phyloP scores from a whole-genome alignment of 768 basidiomycete genomes.

The Boletus vinaceobasis region DNA sequence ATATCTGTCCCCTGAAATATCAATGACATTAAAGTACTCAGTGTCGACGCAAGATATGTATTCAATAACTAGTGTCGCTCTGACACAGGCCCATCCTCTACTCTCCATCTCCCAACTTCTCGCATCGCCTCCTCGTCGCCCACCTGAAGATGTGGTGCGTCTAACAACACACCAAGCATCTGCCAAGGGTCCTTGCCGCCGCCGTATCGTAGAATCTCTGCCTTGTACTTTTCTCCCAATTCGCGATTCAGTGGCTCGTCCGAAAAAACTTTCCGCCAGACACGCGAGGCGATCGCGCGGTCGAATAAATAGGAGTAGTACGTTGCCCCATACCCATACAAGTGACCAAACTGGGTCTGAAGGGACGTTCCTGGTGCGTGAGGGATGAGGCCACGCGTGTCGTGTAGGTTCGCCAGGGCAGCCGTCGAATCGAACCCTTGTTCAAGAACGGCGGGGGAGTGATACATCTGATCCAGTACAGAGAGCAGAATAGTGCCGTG shows the following conservation, averaged over 20 bases:
- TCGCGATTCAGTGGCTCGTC: constrained; percentile 63
- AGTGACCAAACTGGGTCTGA: constrained; percentile 94
- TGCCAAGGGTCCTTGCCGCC: constrained; percentile 93
- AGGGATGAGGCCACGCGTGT: constrained; percentile 74
- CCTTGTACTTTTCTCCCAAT: constrained; percentile 78
- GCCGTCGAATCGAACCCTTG: constrained; percentile 70
- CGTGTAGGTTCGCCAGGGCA: constrained; percentile 57
- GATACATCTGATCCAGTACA: constrained; percentile 84
- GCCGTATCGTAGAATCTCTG: constrained; percentile 72
- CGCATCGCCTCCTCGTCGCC: constrained; percentile 86
- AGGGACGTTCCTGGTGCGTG: constrained; percentile 83
- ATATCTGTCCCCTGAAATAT: neutral
- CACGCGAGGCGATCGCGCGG: constrained; percentile 89
- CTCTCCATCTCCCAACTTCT: constrained; percentile 85
- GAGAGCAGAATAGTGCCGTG: constrained; percentile 90
- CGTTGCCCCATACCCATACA: constrained; percentile 95
- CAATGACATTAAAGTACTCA: neutral
- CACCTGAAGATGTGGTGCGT: constrained; percentile 55
- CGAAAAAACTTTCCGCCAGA: constrained; percentile 78
- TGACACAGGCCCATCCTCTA: constrained; percentile 67
- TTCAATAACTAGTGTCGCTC: constrained; percentile 51
- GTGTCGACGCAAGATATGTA: neutral
- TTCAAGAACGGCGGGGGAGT: constrained; percentile 60
- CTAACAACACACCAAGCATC: constrained; percentile 76
- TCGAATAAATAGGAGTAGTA: constrained; percentile 99